Percentiles rank a stretch among this genome's conserved stretches.
Evolutionary conservation across 2,329 filamentous ascomycete genomes (phyloP).

Genomic region (Cytospora schulzeri): DNA sequence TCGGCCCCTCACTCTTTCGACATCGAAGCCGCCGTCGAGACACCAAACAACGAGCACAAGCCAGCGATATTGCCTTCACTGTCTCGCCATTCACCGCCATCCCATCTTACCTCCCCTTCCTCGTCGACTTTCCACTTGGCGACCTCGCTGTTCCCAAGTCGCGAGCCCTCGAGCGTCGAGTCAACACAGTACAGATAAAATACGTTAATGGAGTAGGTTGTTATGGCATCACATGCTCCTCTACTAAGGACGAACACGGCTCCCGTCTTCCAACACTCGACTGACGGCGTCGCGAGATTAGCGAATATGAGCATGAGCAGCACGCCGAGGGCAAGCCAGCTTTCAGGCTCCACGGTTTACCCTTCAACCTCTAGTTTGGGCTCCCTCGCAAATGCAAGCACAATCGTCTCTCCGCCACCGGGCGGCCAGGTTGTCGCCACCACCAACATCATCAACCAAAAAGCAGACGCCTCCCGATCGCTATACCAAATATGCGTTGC

Average conservation of each 20-base stretch:
- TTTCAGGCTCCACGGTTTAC: conserved; percentile 62
- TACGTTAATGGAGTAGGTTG: conserved; percentile 37
- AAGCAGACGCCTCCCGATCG: conserved; percentile 86
- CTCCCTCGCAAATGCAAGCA: conserved; percentile 49
- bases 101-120: conserved; percentile 8
- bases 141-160: conserved; percentile 10
- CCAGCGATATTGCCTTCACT: neutral
- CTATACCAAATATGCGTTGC: conserved; percentile 94
- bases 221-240: conserved; percentile 59
- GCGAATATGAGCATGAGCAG: conserved; percentile 56
- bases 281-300: conserved; percentile 49
- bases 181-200: conserved; percentile 12
- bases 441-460: conserved; percentile 95
- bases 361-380: conserved; percentile 55
- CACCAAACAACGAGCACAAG: neutral
- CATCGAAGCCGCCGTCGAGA: conserved; percentile 6
- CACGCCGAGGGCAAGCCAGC: conserved; percentile 60
- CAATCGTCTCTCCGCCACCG: conserved; percentile 43
- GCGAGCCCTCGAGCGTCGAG: conserved; percentile 15
- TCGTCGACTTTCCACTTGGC: conserved; percentile 12
- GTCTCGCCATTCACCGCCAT: neutral
- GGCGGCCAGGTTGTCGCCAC: conserved; percentile 73
- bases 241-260: conserved; percentile 61
- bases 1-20: conserved; percentile 17
- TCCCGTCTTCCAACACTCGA: conserved; percentile 54